Evolutionary conservation across 148 eudicot genomes (phyloP), one percentile per base, ranked within the genome.

Genomic region (Cornus suecica): DNA sequence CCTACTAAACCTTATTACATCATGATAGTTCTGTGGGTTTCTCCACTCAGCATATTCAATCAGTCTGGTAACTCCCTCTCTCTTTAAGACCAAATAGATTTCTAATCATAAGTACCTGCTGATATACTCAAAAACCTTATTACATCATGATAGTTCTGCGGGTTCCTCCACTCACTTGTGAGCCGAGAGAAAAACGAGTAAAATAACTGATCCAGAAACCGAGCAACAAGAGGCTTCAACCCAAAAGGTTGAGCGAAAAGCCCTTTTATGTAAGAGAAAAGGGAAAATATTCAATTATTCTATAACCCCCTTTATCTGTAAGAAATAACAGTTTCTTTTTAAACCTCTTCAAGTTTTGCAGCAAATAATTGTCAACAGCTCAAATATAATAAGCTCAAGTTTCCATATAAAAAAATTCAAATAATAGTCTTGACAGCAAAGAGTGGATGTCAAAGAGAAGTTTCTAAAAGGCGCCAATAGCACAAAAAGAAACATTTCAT

Each of bases 21-120:
- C 5, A 37, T 16, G 1, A 30, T 42, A n/a, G 48, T 72, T 37
- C 65, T 34, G 20, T 31, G 22, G 27, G 32, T 56, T 52, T 56
- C 65, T 56, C 28, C 28, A 54, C 51, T 72, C n/a, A 16, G 63
- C 74, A 70, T 13, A 70, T 29, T 70, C 5, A 30, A 72, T 10
- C 2, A 54, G 11, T n/a, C 10, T 10, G 29, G 29, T 3, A 3
- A 16, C 25, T 18, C 24, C 7, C 54, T 48, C 2, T 14, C 18
- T 22, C 62, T 58, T 58, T 58, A 58, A 58, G 62, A 58, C 62
- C n/a, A n/a, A n/a, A n/a, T n/a, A n/a, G n/a, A n/a, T n/a, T n/a
- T n/a, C n/a, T n/a, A n/a, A n/a, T n/a, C n/a, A n/a, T n/a, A n/a
- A n/a, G n/a, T n/a, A n/a, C n/a, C n/a, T n/a, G n/a, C n/a, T n/a